Evolutionary conservation across 2,329 filamentous ascomycete species (phyloP).

Genomic region (Fusarium sp.): DNA sequence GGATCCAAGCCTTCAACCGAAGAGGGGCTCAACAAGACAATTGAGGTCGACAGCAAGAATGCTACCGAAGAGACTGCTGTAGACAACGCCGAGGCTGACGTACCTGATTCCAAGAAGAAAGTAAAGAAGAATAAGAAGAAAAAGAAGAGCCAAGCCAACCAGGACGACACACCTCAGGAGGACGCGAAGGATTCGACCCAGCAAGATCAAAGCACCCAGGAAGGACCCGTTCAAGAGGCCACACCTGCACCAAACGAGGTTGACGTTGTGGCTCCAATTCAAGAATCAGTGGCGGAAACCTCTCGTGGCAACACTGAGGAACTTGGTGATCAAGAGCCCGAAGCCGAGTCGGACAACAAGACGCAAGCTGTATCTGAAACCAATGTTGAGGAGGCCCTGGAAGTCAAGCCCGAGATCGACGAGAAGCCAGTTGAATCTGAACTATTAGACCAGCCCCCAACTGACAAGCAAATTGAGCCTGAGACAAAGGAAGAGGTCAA

Average conservation of each 20-base stretch:
- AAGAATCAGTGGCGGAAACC: not conserved
- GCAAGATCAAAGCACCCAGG: slow-evolving; percentile 2
- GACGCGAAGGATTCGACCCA: slow-evolving; percentile 9
- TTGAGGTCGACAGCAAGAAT: not conserved
- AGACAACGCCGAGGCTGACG: slow-evolving; percentile 22
- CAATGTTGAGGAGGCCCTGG: not conserved
- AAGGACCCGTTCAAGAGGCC: slow-evolving; percentile 1
- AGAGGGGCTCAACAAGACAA: not conserved
- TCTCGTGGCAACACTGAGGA: not conserved
- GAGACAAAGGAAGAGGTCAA: not conserved
- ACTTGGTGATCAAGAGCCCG: not conserved
- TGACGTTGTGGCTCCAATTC: not conserved
- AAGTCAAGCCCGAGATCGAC: not conserved
- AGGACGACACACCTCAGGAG: slow-evolving; percentile 13
- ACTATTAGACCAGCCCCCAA: not conserved
- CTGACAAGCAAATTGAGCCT: not conserved
- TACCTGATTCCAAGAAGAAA: slow-evolving; percentile 44
- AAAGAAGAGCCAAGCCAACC: slow-evolving; percentile 29
- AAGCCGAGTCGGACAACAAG: not conserved
- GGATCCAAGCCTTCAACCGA: not conserved
- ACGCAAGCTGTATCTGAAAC: not conserved
- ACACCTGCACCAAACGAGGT: not conserved
- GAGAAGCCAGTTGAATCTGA: not conserved
- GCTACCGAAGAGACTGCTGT: not conserved
- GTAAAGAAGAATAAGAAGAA: slow-evolving; percentile 52